Percentiles rank a stretch among this genome's conserved stretches.
These are phyloP conservation scores for Aspergillus fumigatiaffinis DNA, from an alignment of 2,329 filamentous ascomycete species.

Conservation along the genomic window DNA sequence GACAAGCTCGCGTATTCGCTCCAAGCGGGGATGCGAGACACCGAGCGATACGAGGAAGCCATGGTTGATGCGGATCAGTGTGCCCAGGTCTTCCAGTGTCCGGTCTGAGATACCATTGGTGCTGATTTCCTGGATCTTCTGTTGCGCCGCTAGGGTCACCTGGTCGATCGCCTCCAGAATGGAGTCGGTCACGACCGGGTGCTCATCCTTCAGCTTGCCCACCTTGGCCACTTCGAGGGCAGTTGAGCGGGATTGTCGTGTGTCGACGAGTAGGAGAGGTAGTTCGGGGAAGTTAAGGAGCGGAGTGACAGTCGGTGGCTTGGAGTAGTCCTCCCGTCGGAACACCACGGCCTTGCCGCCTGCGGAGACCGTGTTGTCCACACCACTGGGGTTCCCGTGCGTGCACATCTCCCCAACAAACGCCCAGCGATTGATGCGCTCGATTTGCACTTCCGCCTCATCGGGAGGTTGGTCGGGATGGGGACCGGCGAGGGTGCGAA, in stretches of 20 bases:
- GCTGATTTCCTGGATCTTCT: conserved; percentile 54
- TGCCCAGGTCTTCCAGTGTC: conserved; percentile 70
- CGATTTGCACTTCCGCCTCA: conserved; percentile 84
- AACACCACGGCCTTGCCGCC: conserved; percentile 94
- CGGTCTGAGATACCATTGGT: conserved; percentile 64
- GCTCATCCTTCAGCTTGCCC: conserved; percentile 62
- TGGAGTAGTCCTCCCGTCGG: conserved; percentile 71
- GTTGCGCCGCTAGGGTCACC: conserved; percentile 54
- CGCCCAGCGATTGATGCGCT: conserved; percentile 96
- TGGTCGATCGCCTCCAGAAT: conserved; percentile 81
- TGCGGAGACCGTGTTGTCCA: conserved; percentile 93
- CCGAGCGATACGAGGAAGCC: conserved; percentile 86
- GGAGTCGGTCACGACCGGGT: conserved; percentile 72
- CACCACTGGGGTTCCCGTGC: conserved; percentile 91
- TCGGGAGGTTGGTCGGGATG: conserved; percentile 85
- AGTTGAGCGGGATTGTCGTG: conserved; percentile 81
- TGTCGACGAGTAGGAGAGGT: conserved; percentile 85
- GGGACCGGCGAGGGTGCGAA: conserved; percentile 81
- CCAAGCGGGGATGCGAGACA: conserved; percentile 89
- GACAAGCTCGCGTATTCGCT: conserved; percentile 85
- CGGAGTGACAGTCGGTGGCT: conserved; percentile 71
- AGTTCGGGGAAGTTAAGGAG: conserved; percentile 88
- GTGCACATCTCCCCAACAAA: conserved; percentile 97
- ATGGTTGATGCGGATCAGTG: conserved; percentile 91
- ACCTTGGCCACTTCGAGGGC: conserved; percentile 85